Conservation (phyloP, 768 basidiomycete species). For the Russula foetens region DNA sequence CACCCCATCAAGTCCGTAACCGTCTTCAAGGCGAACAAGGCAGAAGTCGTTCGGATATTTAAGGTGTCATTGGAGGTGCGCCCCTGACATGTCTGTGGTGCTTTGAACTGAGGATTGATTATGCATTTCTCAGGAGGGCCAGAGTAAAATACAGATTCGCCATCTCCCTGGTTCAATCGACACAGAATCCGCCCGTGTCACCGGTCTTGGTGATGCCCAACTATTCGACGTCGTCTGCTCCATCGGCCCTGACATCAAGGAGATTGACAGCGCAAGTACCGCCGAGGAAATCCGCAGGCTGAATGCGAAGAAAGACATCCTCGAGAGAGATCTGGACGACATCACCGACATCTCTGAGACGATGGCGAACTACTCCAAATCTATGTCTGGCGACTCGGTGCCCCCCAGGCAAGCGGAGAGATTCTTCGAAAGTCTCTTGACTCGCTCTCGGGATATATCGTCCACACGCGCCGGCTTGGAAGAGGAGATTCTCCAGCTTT, state of each 20-base stretch:
- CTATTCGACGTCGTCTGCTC: slow-evolving; percentile 50
- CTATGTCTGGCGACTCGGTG: slow-evolving; percentile 37
- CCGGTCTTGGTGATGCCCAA: slow-evolving; percentile 40
- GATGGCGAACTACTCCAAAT: slow-evolving; percentile 37
- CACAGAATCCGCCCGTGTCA: slow-evolving; percentile 45
- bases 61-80: slow-evolving; percentile 40
- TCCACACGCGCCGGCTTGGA: slow-evolving; percentile 30
- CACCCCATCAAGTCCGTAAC: slow-evolving; percentile 47
- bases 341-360: slow-evolving; percentile 36
- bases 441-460: slow-evolving; percentile 31
- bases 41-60: slow-evolving; percentile 49
- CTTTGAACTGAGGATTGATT: not conserved
- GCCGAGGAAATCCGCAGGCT: slow-evolving; percentile 24
- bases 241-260: slow-evolving; percentile 22
- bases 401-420: slow-evolving; percentile 30
- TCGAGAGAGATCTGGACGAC: slow-evolving; percentile 34
- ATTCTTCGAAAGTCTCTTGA: slow-evolving; percentile 37
- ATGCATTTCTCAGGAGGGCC: slow-evolving; percentile 35
- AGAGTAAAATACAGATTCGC: slow-evolving; percentile 42
- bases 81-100: not conserved
- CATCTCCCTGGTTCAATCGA: slow-evolving; percentile 45
- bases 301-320: slow-evolving; percentile 27
- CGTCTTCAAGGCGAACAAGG: slow-evolving; percentile 47
- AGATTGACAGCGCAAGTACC: slow-evolving; percentile 20
- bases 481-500: slow-evolving; percentile 29